A percentile compares a stretch with the other conserved stretches of the same genome.
phyloP scores from a whole-genome alignment of 208 protist genomes.

The Novymonas esmeraldas region DNA sequence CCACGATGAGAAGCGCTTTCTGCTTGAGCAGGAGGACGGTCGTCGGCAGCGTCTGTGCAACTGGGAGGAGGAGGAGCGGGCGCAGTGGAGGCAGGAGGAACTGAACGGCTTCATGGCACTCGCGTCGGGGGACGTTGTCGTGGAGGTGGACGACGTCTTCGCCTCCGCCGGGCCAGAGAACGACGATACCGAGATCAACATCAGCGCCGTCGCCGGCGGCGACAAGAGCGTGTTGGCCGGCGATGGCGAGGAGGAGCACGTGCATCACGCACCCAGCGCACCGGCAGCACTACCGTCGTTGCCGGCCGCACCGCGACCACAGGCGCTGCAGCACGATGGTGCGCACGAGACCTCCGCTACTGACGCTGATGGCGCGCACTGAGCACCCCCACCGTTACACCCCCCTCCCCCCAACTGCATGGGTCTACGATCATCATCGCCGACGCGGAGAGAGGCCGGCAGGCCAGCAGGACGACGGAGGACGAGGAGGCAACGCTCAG shows the following conservation, averaged over 20 bases:
- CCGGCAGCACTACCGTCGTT: constrained; percentile 14
- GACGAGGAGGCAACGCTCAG: too few relatives aligned
- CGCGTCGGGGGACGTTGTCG: not conserved
- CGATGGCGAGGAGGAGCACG: constrained; percentile 8
- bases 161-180: not conserved
- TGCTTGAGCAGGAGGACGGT: constrained; percentile 56
- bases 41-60: constrained; percentile 68
- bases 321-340: constrained; percentile 4
- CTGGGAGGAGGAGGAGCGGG: constrained; percentile 80
- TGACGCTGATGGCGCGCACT: too few relatives aligned
- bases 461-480: too few relatives aligned
- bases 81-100: constrained; percentile 36
- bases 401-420: too few relatives aligned
- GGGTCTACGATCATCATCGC: too few relatives aligned
- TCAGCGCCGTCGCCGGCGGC: too few relatives aligned
- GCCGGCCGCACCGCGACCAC: constrained; percentile 20
- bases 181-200: not conserved
- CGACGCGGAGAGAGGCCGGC: too few relatives aligned
- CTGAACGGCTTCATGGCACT: constrained; percentile 29
- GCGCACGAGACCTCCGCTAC: constrained; percentile 5
- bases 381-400: too few relatives aligned
- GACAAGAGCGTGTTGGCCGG: not conserved
- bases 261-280: constrained; percentile 9
- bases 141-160: not conserved
- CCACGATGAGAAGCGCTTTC: constrained; percentile 64